Evolutionary conservation across 495 filamentous ascomycete species (phyloP).

Genomic region (Hypoxylon lienhwacheense): DNA sequence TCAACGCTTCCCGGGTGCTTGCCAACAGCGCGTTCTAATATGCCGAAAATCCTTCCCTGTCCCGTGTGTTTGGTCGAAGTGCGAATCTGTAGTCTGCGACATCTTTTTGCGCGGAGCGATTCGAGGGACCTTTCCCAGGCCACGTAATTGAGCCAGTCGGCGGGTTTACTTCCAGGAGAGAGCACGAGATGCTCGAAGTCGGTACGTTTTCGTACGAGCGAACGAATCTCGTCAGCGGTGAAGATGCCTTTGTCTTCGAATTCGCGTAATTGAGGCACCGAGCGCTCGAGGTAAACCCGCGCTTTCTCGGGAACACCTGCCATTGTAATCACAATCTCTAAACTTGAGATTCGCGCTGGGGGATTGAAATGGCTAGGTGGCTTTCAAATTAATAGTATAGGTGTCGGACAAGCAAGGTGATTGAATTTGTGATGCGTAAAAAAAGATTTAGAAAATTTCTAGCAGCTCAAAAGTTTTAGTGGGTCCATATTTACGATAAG

Average conservation of each 20-base stretch:
- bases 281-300: conserved; percentile 88
- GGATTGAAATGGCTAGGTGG: neutral
- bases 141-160: conserved; percentile 83
- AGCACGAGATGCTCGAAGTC: conserved; percentile 92
- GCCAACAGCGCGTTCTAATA: conserved; percentile 83
- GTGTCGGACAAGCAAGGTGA: neutral
- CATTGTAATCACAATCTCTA: conserved; percentile 56
- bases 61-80: conserved; percentile 61
- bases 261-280: conserved; percentile 86
- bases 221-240: conserved; percentile 82
- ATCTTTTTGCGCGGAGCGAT: conserved; percentile 74
- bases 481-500: neutral
- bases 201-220: conserved; percentile 84
- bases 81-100: conserved; percentile 76
- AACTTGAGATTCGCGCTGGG: neutral
- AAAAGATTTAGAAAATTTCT: conserved; percentile 3
- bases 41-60: conserved; percentile 79
- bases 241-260: conserved; percentile 89
- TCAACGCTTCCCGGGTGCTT: conserved; percentile 80
- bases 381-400: neutral
- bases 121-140: conserved; percentile 93
- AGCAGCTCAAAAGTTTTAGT: conserved; percentile 1
- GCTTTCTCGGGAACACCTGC: conserved; percentile 87
- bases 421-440: neutral
- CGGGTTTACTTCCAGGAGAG: conserved; percentile 69